These are phyloP conservation scores for Phialophora macrospora DNA, from an alignment of 2,329 filamentous ascomycete genomes.

Conservation along the genomic window DNA sequence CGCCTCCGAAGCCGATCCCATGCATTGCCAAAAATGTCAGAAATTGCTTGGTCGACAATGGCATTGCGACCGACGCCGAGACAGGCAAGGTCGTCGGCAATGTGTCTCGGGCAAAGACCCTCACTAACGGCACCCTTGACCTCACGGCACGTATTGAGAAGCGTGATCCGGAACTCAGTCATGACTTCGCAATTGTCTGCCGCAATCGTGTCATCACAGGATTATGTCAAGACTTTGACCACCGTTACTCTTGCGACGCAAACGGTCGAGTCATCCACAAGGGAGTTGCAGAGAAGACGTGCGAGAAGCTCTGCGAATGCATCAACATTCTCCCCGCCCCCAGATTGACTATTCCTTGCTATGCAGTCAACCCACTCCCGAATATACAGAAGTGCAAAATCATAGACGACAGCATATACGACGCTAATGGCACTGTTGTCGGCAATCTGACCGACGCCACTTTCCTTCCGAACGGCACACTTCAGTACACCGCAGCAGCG, in stretches of 20 bases:
- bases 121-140: not conserved
- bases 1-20: not conserved
- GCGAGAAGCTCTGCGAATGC: not conserved
- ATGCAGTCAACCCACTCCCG: not conserved
- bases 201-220: not conserved
- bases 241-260: not conserved
- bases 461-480: constrained; percentile 16
- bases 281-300: not conserved
- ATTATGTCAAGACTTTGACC: not conserved
- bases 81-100: not conserved
- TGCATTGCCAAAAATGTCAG: not conserved
- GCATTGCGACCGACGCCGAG: not conserved
- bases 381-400: not conserved
- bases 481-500: constrained; percentile 13
- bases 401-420: constrained; percentile 3
- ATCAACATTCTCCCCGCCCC: not conserved
- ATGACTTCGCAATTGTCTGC: not conserved
- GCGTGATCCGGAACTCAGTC: not conserved
- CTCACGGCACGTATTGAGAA: not conserved
- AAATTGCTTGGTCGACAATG: not conserved
- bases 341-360: not conserved
- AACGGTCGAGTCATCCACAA: not conserved
- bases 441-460: constrained; percentile 17
- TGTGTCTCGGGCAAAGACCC: not conserved
- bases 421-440: constrained; percentile 9